phyloP scores from a whole-genome alignment of 2,329 filamentous ascomycete species.

The Chrysoporthe cubensis region DNA sequence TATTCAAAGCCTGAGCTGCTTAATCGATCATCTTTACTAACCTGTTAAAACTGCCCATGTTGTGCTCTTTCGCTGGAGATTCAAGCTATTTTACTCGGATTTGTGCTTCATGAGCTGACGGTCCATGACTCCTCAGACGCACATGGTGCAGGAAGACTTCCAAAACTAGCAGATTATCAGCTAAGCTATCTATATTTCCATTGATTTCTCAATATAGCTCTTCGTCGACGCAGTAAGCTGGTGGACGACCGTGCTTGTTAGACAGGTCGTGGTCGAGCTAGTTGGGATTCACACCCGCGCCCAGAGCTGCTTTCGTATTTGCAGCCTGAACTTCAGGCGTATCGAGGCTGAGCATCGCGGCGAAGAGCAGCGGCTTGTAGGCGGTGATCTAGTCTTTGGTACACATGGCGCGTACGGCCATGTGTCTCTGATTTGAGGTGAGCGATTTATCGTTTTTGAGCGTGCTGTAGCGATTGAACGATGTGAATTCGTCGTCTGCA shows the following conservation, averaged over 20 bases:
- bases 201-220: not conserved
- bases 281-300: not conserved
- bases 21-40: not conserved
- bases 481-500: no score
- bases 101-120: not conserved
- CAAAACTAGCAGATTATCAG: not conserved
- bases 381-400: not conserved
- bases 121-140: not conserved
- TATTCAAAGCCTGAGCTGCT: not conserved
- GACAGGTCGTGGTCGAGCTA: not conserved
- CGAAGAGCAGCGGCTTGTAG: not conserved
- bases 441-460: no score
- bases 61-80: not conserved
- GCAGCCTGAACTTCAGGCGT: not conserved
- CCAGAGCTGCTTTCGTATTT: not conserved
- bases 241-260: not conserved
- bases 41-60: not conserved
- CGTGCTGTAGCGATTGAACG: no score
- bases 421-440: no score
- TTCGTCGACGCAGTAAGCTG: not conserved
- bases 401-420: not conserved
- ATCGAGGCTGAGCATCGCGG: not conserved
- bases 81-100: not conserved
- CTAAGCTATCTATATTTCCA: not conserved
- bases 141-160: not conserved